Evolutionary conservation across 768 basidiomycete species (phyloP), one percentile per base, ranked within the genome.

Genomic region (Pisolithus marmoratus): DNA sequence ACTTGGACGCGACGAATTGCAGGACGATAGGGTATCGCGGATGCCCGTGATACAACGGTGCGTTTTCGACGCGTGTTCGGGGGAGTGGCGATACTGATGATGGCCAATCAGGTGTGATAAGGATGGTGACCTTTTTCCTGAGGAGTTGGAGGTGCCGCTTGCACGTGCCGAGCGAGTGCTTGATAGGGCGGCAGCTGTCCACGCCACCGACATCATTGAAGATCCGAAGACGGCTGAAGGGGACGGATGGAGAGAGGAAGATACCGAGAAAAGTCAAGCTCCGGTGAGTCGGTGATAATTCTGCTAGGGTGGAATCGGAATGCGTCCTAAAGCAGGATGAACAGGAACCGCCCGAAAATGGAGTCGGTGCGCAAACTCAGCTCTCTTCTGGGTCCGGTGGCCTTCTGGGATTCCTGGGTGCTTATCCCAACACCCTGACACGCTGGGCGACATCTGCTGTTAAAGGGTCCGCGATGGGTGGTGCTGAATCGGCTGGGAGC

Each of bases 1-100:
- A 23, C 70, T 90, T 42, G 87, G 87, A 23, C 74, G 87, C 46
- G 87, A 90, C 49, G 88, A 90, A 66, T 68, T 92, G 59, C 76
- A 87, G 61, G 85, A 90, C 59, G 82, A 86, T 60, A 74, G 82
- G 60, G 75, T 82, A 50, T 72, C 74, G 49, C 83, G 79, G 70
- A 82, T 86, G 82, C 68, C 78, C 27, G 70, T 87, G 22, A 76
- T 90, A 50, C 80, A 82, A 41, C 77, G 87, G 89, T 89, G 72
- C 42, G 60, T 45, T 38, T 38, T 29, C 27, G 49, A 42, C 14
- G 19, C 36, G 53, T 54, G 52, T 46, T 41, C 40, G 52, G 51
- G 50, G 44, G 29, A n/a, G 22, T 46, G 29, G 23, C 27, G 46
- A 40, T 54, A 31, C 38, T 43, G 37, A 52, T 26, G 22, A 51